Evolutionary conservation across 768 basidiomycete species (phyloP), one percentile per base, ranked within the genome.

Genomic region (Psilocybe tampanensis): DNA sequence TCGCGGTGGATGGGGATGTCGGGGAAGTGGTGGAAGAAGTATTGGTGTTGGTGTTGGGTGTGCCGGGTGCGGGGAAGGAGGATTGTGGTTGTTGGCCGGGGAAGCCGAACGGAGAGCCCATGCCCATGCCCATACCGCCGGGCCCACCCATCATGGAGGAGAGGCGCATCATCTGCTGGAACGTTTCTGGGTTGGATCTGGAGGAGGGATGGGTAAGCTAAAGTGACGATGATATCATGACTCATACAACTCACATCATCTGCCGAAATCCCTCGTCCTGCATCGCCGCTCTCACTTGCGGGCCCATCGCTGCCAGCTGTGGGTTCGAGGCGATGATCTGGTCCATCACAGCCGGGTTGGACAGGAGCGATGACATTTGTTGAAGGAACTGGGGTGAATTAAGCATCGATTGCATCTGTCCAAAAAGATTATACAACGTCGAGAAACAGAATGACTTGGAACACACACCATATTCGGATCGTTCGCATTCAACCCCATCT

Each of bases 381-480:
- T 91, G 84, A 39, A 95, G 70, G 64, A 95, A 94, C 60, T 92
- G 81, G 1, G 92, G 92, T 17, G 85, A 88, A 66, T 89, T 86
- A 80, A 97, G 82, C 90, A 98, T 88, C 24, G 77, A 77, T 68
- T 94, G 88, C 72, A 95, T 77, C 90, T 94, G 64, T 6, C 22
- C n/a, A n/a, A n/a, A n/a, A n/a, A n/a, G n/a, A n/a, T n/a, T n/a
- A n/a, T n/a, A n/a, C n/a, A n/a, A n/a, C n/a, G n/a, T n/a, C n/a
- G n/a, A n/a, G n/a, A n/a, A n/a, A n/a, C n/a, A n/a, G n/a, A n/a
- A n/a, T n/a, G 36, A 39, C 4, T 8, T 3, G 36, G 15, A 13
- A 39, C 19, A 74, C 84, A 61, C 58, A 93, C 94, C 86, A 96
- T 92, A 70, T 98, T 97, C 0, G 95, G 95, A 69, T 98, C 96